Percentiles rank a stretch among this genome's conserved stretches.
Conservation (phyloP, 805 yeast genomes). For the Candida koratica region DNA sequence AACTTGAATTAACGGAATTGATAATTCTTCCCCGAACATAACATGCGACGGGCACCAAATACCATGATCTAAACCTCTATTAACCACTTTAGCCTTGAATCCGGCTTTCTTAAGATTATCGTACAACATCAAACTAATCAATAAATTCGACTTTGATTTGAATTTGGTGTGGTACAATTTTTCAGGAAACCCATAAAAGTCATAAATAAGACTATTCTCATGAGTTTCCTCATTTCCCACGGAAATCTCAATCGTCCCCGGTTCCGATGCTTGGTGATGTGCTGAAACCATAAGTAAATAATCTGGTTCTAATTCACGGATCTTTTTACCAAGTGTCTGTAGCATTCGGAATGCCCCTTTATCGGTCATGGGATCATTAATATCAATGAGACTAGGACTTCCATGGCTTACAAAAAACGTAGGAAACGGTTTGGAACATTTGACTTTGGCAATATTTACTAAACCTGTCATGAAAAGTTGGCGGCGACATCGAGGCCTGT, state of each 20-base stretch:
- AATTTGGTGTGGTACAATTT: slow-evolving; percentile 62
- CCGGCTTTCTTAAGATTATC: slow-evolving; percentile 40
- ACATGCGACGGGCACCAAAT: slow-evolving; percentile 77
- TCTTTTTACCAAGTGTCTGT: slow-evolving; percentile 47
- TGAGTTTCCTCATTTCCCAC: slow-evolving; percentile 12
- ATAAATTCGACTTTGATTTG: slow-evolving; percentile 44
- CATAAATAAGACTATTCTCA: slow-evolving; percentile 60
- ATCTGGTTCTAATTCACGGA: slow-evolving; percentile 56
- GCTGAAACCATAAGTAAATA: slow-evolving; percentile 67
- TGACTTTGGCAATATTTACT: slow-evolving; percentile 8
- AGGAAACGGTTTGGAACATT: slow-evolving; percentile 40
- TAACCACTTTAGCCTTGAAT: slow-evolving; percentile 39
- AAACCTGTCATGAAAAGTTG: slow-evolving; percentile 3
- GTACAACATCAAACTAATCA: slow-evolving; percentile 44
- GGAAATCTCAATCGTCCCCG: slow-evolving; percentile 46
- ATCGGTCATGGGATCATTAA: slow-evolving; percentile 44
- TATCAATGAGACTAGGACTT: slow-evolving; percentile 73
- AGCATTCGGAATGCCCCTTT: slow-evolving; percentile 60
- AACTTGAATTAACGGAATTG: slow-evolving; percentile 48
- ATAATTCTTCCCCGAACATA: slow-evolving; percentile 50
- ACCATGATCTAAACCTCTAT: slow-evolving; percentile 81
- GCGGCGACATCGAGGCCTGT: too few relatives aligned
- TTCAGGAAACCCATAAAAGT: slow-evolving; percentile 69
- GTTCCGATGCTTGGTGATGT: slow-evolving; percentile 61
- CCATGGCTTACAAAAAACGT: slow-evolving; percentile 76